Conservation (phyloP, 495 filamentous ascomycete species). For the Xylaria intraflava region DNA sequence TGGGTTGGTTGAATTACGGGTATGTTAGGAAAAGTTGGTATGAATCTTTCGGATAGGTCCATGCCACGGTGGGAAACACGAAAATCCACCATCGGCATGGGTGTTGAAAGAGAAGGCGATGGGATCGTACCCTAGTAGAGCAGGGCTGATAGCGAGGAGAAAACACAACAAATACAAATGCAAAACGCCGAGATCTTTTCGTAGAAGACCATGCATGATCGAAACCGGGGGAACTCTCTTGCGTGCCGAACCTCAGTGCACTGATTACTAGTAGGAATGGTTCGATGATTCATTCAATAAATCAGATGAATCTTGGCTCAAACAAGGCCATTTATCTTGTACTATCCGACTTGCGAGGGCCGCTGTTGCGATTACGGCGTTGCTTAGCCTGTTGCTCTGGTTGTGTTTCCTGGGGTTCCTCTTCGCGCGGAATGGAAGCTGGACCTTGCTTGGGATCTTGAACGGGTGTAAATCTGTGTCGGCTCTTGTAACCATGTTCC, state of each 20-base stretch:
- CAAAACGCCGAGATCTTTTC: not conserved
- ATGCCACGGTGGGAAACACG: not conserved
- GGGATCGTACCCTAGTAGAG: not conserved
- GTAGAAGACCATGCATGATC: conserved; percentile 1
- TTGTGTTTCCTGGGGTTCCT: not conserved
- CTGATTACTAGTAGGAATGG: no score
- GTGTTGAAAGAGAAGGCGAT: not conserved
- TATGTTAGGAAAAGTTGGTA: not conserved
- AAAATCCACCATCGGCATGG: not conserved
- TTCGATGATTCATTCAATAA: not conserved
- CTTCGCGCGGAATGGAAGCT: not conserved
- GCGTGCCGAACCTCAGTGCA: no score
- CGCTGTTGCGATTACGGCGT: conserved; percentile 2
- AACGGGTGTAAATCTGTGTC: conserved; percentile 51
- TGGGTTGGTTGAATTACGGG: not conserved
- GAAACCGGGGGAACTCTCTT: not conserved
- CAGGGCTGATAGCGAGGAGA: not conserved
- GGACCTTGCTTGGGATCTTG: not conserved
- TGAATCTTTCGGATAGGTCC: not conserved
- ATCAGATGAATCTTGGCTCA: not conserved
- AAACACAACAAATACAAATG: not conserved
- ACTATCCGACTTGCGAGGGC: conserved; percentile 1
- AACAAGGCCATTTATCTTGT: no score
- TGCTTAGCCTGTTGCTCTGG: not conserved
- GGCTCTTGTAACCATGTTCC: conserved; percentile 58